phyloP scores from a whole-genome alignment of 257 asterid species.

The Lithospermum erythrorhizon region DNA sequence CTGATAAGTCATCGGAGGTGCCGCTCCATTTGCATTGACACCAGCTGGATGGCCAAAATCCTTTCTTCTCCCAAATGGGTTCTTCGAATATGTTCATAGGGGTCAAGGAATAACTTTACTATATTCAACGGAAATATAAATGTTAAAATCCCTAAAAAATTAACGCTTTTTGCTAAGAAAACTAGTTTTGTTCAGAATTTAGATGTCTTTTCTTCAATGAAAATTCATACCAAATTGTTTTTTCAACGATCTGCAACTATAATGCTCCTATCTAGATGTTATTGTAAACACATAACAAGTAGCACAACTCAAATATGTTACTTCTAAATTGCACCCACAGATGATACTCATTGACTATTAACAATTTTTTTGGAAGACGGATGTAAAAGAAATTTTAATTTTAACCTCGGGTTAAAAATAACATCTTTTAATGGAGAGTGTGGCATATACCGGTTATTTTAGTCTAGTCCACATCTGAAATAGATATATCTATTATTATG shows the following conservation, averaged over 20 bases:
- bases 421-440: no score
- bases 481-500: neutral
- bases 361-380: no score
- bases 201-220: neutral
- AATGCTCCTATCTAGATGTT: neutral
- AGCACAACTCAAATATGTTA: neutral
- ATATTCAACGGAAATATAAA: conserved; percentile 6
- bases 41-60: conserved; percentile 37
- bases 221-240: neutral
- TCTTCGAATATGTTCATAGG: conserved; percentile 81
- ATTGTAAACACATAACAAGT: neutral
- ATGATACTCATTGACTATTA: neutral
- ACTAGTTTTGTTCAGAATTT: no score
- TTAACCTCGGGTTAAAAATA: no score
- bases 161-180: no score
- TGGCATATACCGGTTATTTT: no score
- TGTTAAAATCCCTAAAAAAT: no score
- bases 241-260: neutral
- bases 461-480: neutral
- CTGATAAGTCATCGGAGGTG: conserved; percentile 64
- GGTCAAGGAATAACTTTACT: conserved; percentile 45
- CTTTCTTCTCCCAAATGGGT: conserved; percentile 93
- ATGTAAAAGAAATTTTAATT: neutral
- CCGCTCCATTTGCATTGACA: conserved; percentile 48
- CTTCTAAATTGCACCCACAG: no score